phyloP scores from a whole-genome alignment of 2,329 filamentous ascomycete species.

The Neofusicoccum kwambonambiense region DNA sequence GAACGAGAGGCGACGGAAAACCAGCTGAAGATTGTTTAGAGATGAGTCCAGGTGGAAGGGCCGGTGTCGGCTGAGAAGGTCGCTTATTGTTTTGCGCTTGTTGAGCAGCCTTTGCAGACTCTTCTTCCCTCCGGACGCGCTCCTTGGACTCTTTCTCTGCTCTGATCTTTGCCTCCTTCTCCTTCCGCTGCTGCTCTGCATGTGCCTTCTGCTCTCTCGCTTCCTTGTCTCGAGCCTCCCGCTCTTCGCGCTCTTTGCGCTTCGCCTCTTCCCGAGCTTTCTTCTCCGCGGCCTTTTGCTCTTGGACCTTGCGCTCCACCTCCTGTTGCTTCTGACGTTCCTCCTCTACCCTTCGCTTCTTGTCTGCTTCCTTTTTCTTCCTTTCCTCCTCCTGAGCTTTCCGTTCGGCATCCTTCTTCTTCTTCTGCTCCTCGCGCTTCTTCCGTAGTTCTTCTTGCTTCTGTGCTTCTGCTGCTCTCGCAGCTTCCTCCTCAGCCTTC shows the following conservation, averaged over 20 bases:
- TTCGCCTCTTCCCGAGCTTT: constrained; percentile 69
- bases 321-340: constrained; percentile 85
- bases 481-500: constrained; percentile 78
- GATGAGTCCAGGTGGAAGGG: constrained; percentile 54
- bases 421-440: constrained; percentile 85
- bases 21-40: constrained; percentile 52
- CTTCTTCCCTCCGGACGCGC: constrained; percentile 42
- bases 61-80: constrained; percentile 41
- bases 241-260: constrained; percentile 71
- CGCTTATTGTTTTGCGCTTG: constrained; percentile 30
- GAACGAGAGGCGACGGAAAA: constrained; percentile 75
- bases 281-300: constrained; percentile 78
- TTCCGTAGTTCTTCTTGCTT: constrained; percentile 76
- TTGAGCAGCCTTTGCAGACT: constrained; percentile 34
- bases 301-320: constrained; percentile 76
- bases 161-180: constrained; percentile 57
- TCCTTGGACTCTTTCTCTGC: constrained; percentile 41
- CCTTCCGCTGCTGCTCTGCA: constrained; percentile 57
- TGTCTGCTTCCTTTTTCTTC: constrained; percentile 80
- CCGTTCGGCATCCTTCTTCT: constrained; percentile 86
- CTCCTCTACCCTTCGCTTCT: constrained; percentile 73
- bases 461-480: constrained; percentile 72
- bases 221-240: constrained; percentile 68
- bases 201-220: constrained; percentile 65
- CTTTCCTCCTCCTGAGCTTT: constrained; percentile 89